A percentile compares a stretch with the other conserved stretches of the same genome.
These are phyloP conservation scores for Artomyces pyxidatus DNA, from an alignment of 768 basidiomycete genomes.

Conservation along the genomic window DNA sequence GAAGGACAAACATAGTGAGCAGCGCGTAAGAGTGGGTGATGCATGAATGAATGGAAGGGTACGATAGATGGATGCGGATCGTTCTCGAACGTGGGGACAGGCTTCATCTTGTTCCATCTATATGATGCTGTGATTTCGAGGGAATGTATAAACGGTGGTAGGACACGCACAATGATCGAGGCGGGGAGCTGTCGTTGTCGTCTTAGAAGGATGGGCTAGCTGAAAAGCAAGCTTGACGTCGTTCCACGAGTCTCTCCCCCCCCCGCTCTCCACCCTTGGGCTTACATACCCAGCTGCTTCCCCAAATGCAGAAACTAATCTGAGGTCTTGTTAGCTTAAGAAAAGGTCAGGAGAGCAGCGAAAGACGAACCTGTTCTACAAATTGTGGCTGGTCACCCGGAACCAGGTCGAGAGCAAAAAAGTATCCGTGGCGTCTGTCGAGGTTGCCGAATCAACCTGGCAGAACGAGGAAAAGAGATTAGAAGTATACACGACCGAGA, in stretches of 20 bases:
- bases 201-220: slow-evolving; percentile 78
- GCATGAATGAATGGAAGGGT: slow-evolving; percentile 87
- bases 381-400: slow-evolving; percentile 66
- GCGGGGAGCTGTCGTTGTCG: slow-evolving; percentile 79
- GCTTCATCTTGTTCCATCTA: slow-evolving; percentile 98
- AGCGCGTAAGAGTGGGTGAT: slow-evolving; percentile 86
- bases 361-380: slow-evolving; percentile 57
- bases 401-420: slow-evolving; percentile 70
- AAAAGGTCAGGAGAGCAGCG: slow-evolving; percentile 3
- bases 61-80: slow-evolving; percentile 91
- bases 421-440: slow-evolving; percentile 42
- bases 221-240: slow-evolving; percentile 75
- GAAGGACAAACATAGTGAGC: slow-evolving; percentile 72
- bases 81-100: slow-evolving; percentile 74
- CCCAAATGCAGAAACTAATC: slow-evolving; percentile 94
- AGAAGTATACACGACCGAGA: slow-evolving; percentile 11
- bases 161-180: slow-evolving; percentile 81
- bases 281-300: slow-evolving; percentile 75
- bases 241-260: slow-evolving; percentile 32
- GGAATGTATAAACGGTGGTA: neutral
- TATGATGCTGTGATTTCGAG: neutral
- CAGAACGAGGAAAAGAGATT: slow-evolving; percentile 12
- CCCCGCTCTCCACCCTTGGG: slow-evolving; percentile 49
- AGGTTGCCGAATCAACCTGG: slow-evolving; percentile 23
- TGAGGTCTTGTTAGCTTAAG: slow-evolving; percentile 22